These are phyloP conservation scores for Paramecium sonneborni DNA, from an alignment of 73 alveolate genomes.

Conservation along the genomic window DNA sequence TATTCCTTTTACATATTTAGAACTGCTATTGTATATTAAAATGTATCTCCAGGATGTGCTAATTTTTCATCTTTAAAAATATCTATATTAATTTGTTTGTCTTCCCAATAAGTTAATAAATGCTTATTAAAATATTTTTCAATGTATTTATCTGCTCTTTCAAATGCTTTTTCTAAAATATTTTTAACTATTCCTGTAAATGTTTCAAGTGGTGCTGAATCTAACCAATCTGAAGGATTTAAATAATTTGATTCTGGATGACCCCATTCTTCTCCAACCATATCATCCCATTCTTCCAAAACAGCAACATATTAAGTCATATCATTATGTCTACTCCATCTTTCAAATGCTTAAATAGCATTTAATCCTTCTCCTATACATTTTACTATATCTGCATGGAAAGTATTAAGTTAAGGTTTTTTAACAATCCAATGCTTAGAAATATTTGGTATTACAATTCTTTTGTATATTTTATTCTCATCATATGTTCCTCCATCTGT, in stretches of 20 bases:
- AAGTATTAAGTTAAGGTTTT: constrained; percentile 43
- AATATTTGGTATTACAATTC: constrained; percentile 47
- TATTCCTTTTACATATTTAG: constrained; percentile 44
- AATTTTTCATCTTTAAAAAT: constrained; percentile 74
- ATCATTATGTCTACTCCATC: constrained; percentile 86
- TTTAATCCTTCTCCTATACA: constrained; percentile 78
- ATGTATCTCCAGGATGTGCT: constrained; percentile 74
- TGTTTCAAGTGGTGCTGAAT: constrained; percentile 73
- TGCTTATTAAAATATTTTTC: constrained; percentile 65
- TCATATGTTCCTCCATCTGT: constrained; percentile 62
- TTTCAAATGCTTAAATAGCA: constrained; percentile 77
- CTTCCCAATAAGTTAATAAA: constrained; percentile 75
- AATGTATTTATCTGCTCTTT: constrained; percentile 71
- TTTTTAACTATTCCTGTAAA: constrained; percentile 63
- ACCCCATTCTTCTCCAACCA: constrained; percentile 90
- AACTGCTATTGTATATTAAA: constrained; percentile 50
- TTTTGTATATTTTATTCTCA: constrained; percentile 59
- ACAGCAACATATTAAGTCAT: constrained; percentile 82
- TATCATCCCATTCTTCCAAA: constrained; percentile 88
- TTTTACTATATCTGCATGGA: constrained; percentile 54
- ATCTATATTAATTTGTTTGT: constrained; percentile 70
- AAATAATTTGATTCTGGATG: constrained; percentile 81
- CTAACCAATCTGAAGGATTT: constrained; percentile 86
- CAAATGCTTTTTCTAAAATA: constrained; percentile 72
- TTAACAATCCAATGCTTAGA: constrained; percentile 57